These are phyloP conservation scores for Whalleya microplaca DNA, from an alignment of 2,329 filamentous ascomycete genomes.

Conservation along the genomic window DNA sequence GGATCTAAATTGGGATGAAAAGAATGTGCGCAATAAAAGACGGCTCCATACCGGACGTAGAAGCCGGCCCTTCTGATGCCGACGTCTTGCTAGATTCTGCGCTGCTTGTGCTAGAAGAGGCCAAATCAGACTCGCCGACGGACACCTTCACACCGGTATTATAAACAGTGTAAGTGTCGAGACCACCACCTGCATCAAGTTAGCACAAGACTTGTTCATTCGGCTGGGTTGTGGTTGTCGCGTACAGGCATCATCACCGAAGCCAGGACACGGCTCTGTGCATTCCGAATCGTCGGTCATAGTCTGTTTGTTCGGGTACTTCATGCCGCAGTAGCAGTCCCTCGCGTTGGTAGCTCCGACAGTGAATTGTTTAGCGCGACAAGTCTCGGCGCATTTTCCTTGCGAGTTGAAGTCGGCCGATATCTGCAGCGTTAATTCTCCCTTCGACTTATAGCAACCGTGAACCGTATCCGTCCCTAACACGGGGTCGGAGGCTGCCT, in stretches of 20 bases:
- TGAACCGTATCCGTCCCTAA: slow-evolving; percentile 47
- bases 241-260: slow-evolving; percentile 66
- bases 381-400: slow-evolving; percentile 48
- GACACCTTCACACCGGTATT: slow-evolving; percentile 53
- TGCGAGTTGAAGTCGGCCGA: slow-evolving; percentile 41
- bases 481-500: slow-evolving; percentile 42
- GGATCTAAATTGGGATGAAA: too few relatives aligned
- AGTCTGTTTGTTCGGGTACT: slow-evolving; percentile 62
- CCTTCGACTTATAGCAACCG: slow-evolving; percentile 54
- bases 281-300: slow-evolving; percentile 65
- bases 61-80: slow-evolving; percentile 15
- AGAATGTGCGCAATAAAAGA: background rate
- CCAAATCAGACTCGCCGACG: slow-evolving; percentile 39
- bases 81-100: slow-evolving; percentile 12
- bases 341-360: slow-evolving; percentile 67
- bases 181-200: slow-evolving; percentile 44
- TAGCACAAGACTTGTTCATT: slow-evolving; percentile 21
- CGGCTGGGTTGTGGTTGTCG: background rate
- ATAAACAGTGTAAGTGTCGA: slow-evolving; percentile 50
- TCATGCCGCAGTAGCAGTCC: slow-evolving; percentile 74
- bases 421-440: slow-evolving; percentile 40
- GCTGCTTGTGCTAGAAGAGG: slow-evolving; percentile 33
- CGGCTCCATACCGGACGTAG: slow-evolving; percentile 21
- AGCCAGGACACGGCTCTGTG: slow-evolving; percentile 68
- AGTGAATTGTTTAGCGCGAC: slow-evolving; percentile 47